Evolutionary conservation across 2,329 filamentous ascomycete species (phyloP), one percentile per base, ranked within the genome.

Genomic region (Phyllosticta paracitricarpa): DNA sequence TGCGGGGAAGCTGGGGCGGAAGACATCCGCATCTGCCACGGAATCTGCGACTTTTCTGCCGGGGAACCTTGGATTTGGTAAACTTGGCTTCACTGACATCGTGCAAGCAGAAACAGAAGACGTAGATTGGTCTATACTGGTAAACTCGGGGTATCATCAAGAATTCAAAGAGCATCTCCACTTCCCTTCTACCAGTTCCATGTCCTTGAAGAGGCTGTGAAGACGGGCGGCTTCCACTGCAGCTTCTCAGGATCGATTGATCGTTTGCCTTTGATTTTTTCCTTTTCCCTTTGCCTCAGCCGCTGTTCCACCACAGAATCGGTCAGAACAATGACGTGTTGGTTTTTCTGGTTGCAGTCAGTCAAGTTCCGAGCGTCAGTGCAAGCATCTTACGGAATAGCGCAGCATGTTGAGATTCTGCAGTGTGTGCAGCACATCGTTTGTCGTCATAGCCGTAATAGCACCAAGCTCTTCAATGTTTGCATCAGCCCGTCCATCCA

Each of bases 211-310:
- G 89, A 89, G 0, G 93, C 92, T 26, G 88, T 92, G 71, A 97
- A 97, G 0, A 97, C 89, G 0, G 94, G 94, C 10, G 94, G 93
- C 75, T 96, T 97, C 94, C 94, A 99, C 69, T 91, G 88, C 62
- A 99, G 85, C 68, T 84, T 83, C 22, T 84, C 82, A 0, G 92
- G 81, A 64, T 96, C 89, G 65, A 99, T 92, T 54, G 82, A 77
- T 60, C 88, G 82, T 73, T 87, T 87, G 63, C 87, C 84, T 75
- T 95, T 97, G 59, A 84, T 72, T 75, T 88, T 91, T 66, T 89
- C 84, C 76, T 91, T 95, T 67, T 91, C 88, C 65, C 89, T 82
- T 69, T 89, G 85, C 72, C 88, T 82, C 62, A 86, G 82, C 65
- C 85, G 78, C 68, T 85, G 81, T 65, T 83, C 80, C 54, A 97